Evolutionary conservation across 2,329 filamentous ascomycete genomes (phyloP), one percentile per base, ranked within the genome.

Genomic region (Aspergillus phoenicis): DNA sequence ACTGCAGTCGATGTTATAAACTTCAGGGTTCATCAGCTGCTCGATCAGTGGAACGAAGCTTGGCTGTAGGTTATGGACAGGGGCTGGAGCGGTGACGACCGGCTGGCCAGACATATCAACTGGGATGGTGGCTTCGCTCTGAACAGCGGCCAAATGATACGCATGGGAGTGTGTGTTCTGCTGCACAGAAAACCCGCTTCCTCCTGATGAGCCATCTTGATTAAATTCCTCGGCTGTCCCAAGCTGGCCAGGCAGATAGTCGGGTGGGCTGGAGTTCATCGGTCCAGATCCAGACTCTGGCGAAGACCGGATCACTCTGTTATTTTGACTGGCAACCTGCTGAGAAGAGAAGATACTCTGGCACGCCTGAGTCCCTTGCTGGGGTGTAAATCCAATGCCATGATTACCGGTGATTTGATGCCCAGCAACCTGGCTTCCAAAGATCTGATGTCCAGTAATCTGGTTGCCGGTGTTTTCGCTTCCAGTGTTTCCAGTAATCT

Each of bases 11-110:
- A 61, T 28, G 20, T 52, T 53, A 20, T 57, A 47, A 3, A 24
- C 26, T 8, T 20, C 13, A 3, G 65, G 65, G n/a, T 64, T 33
- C 57, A 66, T 51, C 1, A 67, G 52, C 26, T 8, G 11, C 5
- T n/a, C 22, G 2, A 55, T 28, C 4, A 43, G 17, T 2, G 38
- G 24, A n/a, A 45, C 38, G 17, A 13, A 33, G 52, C 26, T 51
- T 8, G 47, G 47, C 8, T 13, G 52, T 15, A 24, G 13, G 8
- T 26, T 15, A n/a, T 38, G 17, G 10, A 8, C 20, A 8, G 36
- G n/a, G 5, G 20, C 7, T 11, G 13, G 26, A 7, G 15, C 17
- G 36, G 47, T 28, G 17, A 28, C 17, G 13, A 13, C 15, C 3
- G 15, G 13, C 26, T 30, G 45, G 5, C 10, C 22, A 24, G 41